Conservation (phyloP, 805 yeast genomes). For the Hanseniaspora thailandica region DNA sequence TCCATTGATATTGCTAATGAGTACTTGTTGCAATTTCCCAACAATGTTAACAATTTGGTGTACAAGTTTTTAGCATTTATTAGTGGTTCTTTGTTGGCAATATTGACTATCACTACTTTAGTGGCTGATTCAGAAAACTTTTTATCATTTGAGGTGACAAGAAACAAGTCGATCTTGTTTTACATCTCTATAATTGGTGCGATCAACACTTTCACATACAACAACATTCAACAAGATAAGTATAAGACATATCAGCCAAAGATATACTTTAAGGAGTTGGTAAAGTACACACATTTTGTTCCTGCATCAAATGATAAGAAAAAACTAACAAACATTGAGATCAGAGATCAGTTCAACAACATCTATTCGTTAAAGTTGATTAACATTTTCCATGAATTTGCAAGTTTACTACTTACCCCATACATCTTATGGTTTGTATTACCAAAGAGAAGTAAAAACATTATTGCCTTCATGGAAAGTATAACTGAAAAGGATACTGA, state of each 20-base stretch:
- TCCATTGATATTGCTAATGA: slow-evolving; percentile 70
- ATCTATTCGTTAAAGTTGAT: slow-evolving; percentile 64
- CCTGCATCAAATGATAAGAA: slow-evolving; percentile 61
- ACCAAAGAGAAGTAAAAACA: slow-evolving; percentile 58
- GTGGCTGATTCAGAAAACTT: slow-evolving; percentile 82
- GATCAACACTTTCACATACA: slow-evolving; percentile 62
- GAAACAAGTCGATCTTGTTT: slow-evolving; percentile 69
- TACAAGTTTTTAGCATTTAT: slow-evolving; percentile 58
- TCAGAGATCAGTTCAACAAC: slow-evolving; percentile 69
- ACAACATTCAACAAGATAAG: slow-evolving; percentile 53
- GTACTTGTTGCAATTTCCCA: slow-evolving; percentile 86
- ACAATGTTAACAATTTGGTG: slow-evolving; percentile 49
- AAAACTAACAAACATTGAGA: slow-evolving; percentile 76
- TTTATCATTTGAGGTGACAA: slow-evolving; percentile 76
- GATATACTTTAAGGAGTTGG: slow-evolving; percentile 63
- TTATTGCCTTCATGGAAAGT: slow-evolving; percentile 85
- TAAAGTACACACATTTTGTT: slow-evolving; percentile 79
- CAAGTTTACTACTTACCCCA: slow-evolving; percentile 76
- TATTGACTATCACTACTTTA: slow-evolving; percentile 57
- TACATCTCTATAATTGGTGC: slow-evolving; percentile 85
- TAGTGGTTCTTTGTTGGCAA: slow-evolving; percentile 81
- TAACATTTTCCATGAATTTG: slow-evolving; percentile 61
- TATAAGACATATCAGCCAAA: slow-evolving; percentile 85
- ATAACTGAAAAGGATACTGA: slow-evolving; percentile 87
- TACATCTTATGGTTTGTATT: slow-evolving; percentile 78